A percentile compares a stretch with the other conserved stretches of the same genome.
phyloP scores from a whole-genome alignment of 176 grass and related monocot species.

The Miscanthus lutarioriparius region DNA sequence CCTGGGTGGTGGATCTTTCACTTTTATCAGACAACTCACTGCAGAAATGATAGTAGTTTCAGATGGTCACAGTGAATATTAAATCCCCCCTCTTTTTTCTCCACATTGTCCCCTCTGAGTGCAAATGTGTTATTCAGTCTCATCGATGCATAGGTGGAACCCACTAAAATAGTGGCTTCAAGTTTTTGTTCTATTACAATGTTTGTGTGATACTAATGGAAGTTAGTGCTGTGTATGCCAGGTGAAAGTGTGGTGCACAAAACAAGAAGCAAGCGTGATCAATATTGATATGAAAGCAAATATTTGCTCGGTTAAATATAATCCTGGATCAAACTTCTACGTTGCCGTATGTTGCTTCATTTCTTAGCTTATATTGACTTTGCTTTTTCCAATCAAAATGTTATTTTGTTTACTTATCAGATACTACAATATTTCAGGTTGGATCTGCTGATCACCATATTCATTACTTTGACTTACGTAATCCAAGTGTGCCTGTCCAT shows the following conservation, averaged over 20 bases:
- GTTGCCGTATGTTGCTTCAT: slow-evolving; percentile 76
- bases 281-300: slow-evolving; percentile 99
- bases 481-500: slow-evolving; percentile 74
- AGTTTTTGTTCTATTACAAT: background rate
- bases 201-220: slow-evolving; percentile 18
- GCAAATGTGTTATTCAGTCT: background rate
- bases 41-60: slow-evolving; percentile 2
- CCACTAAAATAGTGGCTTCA: background rate
- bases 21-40: background rate
- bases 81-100: background rate
- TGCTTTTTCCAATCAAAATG: background rate
- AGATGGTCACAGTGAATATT: background rate
- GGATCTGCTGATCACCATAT: slow-evolving; percentile 98
- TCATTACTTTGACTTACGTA: slow-evolving; percentile 99
- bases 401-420: slow-evolving; percentile 19
- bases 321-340: slow-evolving; percentile 82
- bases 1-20: background rate
- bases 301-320: slow-evolving; percentile 99
- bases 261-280: slow-evolving; percentile 95
- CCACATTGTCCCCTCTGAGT: background rate
- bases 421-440: slow-evolving; percentile 62
- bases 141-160: slow-evolving; percentile 8
- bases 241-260: slow-evolving; percentile 99
- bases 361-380: slow-evolving; percentile 37
- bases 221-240: slow-evolving; percentile 34